These are phyloP conservation scores for Suillus tomentosus DNA, from an alignment of 768 basidiomycete genomes.

Conservation along the genomic window DNA sequence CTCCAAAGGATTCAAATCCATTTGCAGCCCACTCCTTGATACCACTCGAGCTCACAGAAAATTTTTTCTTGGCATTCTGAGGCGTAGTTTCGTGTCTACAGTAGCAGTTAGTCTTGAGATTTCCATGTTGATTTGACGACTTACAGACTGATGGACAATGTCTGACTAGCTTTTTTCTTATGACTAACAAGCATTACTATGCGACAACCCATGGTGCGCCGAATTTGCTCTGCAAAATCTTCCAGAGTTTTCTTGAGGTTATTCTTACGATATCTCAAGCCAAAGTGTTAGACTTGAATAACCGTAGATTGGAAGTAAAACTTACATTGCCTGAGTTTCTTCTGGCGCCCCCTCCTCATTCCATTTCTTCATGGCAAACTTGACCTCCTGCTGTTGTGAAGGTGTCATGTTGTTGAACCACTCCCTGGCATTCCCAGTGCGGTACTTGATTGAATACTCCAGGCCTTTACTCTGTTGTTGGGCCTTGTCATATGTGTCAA, in stretches of 20 bases:
- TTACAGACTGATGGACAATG: neutral
- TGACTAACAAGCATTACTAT: neutral
- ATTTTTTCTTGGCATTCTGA: neutral
- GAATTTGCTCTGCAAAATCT: neutral
- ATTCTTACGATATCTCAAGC: neutral
- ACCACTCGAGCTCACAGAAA: neutral
- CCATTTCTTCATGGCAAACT: no score
- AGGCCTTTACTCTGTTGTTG: no score
- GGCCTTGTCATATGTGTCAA: no score
- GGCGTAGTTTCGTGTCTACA: neutral
- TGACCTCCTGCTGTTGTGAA: no score
- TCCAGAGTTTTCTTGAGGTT: neutral
- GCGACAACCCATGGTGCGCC: neutral
- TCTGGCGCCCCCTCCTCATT: no score
- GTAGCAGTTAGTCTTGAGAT: neutral
- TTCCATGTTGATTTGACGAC: neutral
- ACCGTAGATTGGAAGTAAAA: no score
- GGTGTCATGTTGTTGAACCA: no score
- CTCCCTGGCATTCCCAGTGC: no score
- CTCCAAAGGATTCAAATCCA: neutral
- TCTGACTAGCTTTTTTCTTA: slow-evolving; percentile 1
- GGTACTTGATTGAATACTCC: no score
- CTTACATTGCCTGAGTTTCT: no score
- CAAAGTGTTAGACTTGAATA: no score
- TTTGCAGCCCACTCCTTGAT: neutral